Base-by-base conservation (phyloP, 2,329 filamentous ascomycete species). In the Tolypocladium pustulatum region DNA sequence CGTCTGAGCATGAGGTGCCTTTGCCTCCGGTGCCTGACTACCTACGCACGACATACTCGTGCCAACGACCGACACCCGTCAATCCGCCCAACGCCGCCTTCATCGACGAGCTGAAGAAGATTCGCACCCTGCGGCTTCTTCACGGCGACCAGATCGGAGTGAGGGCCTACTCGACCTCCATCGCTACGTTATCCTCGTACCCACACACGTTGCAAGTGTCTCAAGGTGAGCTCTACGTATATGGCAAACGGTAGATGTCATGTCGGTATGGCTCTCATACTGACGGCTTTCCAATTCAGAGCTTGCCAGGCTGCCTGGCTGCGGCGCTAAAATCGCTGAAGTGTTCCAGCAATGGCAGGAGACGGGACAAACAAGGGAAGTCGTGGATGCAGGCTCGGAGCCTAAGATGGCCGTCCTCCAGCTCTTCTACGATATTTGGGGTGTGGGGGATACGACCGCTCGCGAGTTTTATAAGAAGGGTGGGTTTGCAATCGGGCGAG, bases 391-490 rank as follows among this genome's bases (percentile, higher is more conserved):
- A 1, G 81, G 87, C 56, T 72, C 75, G 0, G 86, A 96, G 64
- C 76, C 83, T 15, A 82, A 80, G 59, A 78, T 94, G 59, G 78
- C 78, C 25, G 78, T 85, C 0, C 73, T 97, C 4, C 78, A 83
- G 52, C 70, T 80, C 0, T 97, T 97, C 71, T 89, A 89, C 73
- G 79, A 88, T 5, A 95, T 97, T 59, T 96, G 91, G 89, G 93
- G 92, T n/a, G 91, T 97, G 0, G 93, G 89, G 0, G 87, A 88
- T 2, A 85, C 84, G 15, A 94, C 88, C 0, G 92, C 93, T 0
- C 80, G 87, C 20, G 83, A 92, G 1, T 96, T 96, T 66, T 94
- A 92, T 70, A 81, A 83, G 20, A 85, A 84, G 61, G 83, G 74
- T 70, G 57, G 7, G 41, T n/a, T 37, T 40, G 30, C 30, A 20